Conservation (phyloP, 176 grass and related monocot species). For the Panicum miliaceum region DNA sequence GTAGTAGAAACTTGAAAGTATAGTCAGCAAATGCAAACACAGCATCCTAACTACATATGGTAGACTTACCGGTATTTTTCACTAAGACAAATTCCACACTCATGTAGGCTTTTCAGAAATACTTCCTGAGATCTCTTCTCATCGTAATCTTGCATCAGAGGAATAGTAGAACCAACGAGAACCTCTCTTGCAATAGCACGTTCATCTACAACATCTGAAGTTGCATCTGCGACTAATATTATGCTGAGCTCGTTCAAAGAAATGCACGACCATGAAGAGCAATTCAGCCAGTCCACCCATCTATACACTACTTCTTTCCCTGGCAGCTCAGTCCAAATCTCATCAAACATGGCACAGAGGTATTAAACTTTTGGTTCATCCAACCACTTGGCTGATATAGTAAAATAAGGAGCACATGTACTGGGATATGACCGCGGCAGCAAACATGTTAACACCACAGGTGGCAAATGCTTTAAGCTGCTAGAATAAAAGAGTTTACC, state of each 20-base stretch:
- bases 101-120: slow-evolving; percentile 62
- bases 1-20: not conserved
- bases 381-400: slow-evolving; percentile 56
- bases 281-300: slow-evolving; percentile 66
- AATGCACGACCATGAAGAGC: slow-evolving; percentile 51
- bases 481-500: slow-evolving; percentile 53
- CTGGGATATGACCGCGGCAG: slow-evolving; percentile 65
- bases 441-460: slow-evolving; percentile 56
- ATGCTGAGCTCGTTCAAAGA: slow-evolving; percentile 50
- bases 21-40: slow-evolving; percentile 13
- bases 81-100: slow-evolving; percentile 65
- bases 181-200: slow-evolving; percentile 51
- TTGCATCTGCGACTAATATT: slow-evolving; percentile 38
- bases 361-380: slow-evolving; percentile 45
- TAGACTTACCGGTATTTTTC: slow-evolving; percentile 55
- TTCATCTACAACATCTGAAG: slow-evolving; percentile 29
- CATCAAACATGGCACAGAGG: slow-evolving; percentile 56
- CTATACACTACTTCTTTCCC: slow-evolving; percentile 64
- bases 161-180: slow-evolving; percentile 48
- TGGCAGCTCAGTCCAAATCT: slow-evolving; percentile 57
- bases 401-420: slow-evolving; percentile 59
- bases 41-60: not conserved
- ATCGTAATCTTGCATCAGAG: slow-evolving; percentile 59
- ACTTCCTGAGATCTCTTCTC: slow-evolving; percentile 55
- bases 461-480: slow-evolving; percentile 54